Evolutionary conservation across 352 stramenopile species (phyloP).

Genomic region (Phytophthora palmivora): DNA sequence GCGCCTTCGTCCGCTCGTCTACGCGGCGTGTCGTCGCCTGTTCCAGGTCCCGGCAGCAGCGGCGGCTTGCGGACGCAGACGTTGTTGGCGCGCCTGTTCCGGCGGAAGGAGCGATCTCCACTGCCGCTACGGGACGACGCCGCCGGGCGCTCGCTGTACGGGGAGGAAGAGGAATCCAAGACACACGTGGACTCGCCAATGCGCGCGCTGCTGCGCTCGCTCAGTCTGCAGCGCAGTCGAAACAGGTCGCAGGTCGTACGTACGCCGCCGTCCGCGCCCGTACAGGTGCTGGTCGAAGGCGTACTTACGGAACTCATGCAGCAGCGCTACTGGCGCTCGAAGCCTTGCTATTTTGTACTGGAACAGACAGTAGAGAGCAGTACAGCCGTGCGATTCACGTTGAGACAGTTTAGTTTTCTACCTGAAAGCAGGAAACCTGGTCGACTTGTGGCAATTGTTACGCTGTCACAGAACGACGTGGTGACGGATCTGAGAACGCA

Average conservation of each 20-base stretch:
- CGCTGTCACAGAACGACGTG: constrained; percentile 62
- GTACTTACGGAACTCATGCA: constrained; percentile 56
- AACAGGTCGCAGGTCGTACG: constrained; percentile 14
- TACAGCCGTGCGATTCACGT: constrained; percentile 31
- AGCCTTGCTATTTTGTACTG: constrained; percentile 66
- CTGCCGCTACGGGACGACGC: not conserved
- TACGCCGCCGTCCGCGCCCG: not conserved
- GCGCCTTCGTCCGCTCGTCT: constrained; percentile 20
- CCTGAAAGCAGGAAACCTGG: constrained; percentile 38
- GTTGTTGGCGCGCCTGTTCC: constrained; percentile 44
- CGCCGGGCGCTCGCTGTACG: constrained; percentile 20
- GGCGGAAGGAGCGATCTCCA: constrained; percentile 37
- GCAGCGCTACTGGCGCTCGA: constrained; percentile 68
- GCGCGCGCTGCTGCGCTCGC: constrained; percentile 40
- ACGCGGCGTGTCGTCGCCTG: constrained; percentile 6
- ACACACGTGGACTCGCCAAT: constrained; percentile 39
- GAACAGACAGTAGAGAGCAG: constrained; percentile 34
- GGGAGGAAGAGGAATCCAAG: constrained; percentile 46
- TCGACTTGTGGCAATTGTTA: constrained; percentile 46
- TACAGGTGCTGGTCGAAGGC: constrained; percentile 55
- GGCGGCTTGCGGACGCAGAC: constrained; percentile 27
- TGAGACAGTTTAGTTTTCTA: constrained; percentile 62
- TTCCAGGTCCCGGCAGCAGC: constrained; percentile 4
- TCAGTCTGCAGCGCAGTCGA: constrained; percentile 36
- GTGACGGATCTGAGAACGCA: constrained; percentile 57